Evolutionary conservation across 2,329 filamentous ascomycete species (phyloP).

Genomic region (Fusarium newnesense): DNA sequence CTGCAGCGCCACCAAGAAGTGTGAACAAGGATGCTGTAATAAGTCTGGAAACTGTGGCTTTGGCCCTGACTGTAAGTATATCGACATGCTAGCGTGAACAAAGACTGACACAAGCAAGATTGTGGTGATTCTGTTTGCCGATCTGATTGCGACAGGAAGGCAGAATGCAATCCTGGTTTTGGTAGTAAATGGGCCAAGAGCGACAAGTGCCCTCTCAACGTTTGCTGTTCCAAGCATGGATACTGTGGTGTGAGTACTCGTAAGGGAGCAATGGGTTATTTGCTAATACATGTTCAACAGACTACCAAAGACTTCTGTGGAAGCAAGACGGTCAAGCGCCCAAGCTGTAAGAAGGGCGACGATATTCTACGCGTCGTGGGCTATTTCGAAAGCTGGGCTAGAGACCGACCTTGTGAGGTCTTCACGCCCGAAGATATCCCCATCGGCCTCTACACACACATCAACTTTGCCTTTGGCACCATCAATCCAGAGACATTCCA

Average conservation of each 20-base stretch:
- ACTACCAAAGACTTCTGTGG: conserved; percentile 11
- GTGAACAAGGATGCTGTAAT: conserved; percentile 10
- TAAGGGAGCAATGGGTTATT: too few relatives aligned
- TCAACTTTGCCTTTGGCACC: conserved; percentile 28
- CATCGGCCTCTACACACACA: background rate
- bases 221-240: conserved; percentile 20
- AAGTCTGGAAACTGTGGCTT: conserved; percentile 18
- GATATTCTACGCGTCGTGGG: conserved; percentile 1
- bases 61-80: conserved; percentile 13
- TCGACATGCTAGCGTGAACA: too few relatives aligned
- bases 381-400: conserved; percentile 19
- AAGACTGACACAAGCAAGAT: background rate
- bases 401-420: background rate
- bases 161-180: conserved; percentile 17
- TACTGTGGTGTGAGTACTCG: conserved; percentile 24
- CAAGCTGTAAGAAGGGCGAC: background rate
- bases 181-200: background rate
- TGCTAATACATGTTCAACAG: background rate
- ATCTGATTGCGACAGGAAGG: conserved; percentile 9
- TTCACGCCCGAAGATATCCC: conserved; percentile 23
- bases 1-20: conserved; percentile 16
- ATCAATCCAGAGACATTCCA: conserved; percentile 29
- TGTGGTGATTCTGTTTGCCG: background rate
- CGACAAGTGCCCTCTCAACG: conserved; percentile 15
- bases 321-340: background rate